A percentile compares a stretch with the other conserved stretches of the same genome.
Conservation (phyloP, 805 yeast species). For the Sugiyamaella valdiviana region DNA sequence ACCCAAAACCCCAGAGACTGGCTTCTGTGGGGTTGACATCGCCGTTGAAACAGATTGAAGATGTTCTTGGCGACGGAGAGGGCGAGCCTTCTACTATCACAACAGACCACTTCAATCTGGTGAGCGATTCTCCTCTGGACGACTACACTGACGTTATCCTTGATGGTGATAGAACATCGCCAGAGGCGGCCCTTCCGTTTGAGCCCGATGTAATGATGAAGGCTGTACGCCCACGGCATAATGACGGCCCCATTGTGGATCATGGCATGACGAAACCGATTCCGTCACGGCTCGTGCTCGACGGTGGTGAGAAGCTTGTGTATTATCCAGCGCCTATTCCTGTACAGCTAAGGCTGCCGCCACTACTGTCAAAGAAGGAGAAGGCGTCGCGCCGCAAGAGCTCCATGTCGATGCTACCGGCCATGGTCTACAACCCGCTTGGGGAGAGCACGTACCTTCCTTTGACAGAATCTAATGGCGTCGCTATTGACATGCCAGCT, state of each 20-base stretch:
- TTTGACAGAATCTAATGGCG: slow-evolving; percentile 1
- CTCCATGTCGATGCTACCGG: slow-evolving; percentile 4
- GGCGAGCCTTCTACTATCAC: neutral
- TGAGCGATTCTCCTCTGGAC: neutral
- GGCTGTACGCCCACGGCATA: slow-evolving; percentile 2
- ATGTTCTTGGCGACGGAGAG: neutral
- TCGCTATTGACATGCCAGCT: neutral
- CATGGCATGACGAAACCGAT: neutral
- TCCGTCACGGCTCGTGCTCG: slow-evolving; percentile 6
- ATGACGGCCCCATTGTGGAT: neutral
- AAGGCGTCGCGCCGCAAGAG: slow-evolving; percentile 7
- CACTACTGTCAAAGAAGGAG: slow-evolving; percentile 24
- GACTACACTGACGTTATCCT: neutral
- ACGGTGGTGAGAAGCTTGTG: slow-evolving; percentile 7
- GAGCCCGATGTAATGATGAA: neutral
- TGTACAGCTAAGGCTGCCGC: slow-evolving; percentile 30
- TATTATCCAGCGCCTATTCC: slow-evolving; percentile 36
- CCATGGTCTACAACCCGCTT: slow-evolving; percentile 10
- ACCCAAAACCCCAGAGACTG: slow-evolving; percentile 21
- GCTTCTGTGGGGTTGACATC: slow-evolving; percentile 11
- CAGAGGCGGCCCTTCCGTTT: neutral
- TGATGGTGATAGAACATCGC: neutral
- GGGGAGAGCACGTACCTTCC: slow-evolving; percentile 2
- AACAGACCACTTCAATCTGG: neutral
- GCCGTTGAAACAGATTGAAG: neutral